Evolutionary conservation across 1,284 basidiomycete genomes (phyloP).

Genomic region (Ceratobasidium sp.): DNA sequence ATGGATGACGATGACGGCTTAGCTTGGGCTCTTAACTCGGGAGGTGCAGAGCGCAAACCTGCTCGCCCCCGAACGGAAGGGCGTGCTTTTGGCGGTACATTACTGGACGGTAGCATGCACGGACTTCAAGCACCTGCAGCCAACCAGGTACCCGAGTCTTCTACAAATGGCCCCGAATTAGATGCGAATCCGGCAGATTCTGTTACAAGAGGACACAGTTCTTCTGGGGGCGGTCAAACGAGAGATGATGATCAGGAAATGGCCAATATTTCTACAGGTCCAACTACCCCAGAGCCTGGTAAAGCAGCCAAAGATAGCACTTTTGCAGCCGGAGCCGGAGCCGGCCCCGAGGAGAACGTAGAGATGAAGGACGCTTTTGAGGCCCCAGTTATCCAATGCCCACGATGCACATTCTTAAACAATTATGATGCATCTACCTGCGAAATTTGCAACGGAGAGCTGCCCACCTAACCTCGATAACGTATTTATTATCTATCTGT

Average conservation of each 20-base stretch:
- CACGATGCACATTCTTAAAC: slow-evolving; percentile 48
- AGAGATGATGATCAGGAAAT: background rate
- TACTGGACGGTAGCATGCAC: slow-evolving; percentile 58
- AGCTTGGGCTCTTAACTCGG: slow-evolving; percentile 61
- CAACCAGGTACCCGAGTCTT: background rate
- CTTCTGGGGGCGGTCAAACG: background rate
- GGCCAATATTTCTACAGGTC: background rate
- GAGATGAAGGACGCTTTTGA: slow-evolving; percentile 40
- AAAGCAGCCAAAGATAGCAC: background rate
- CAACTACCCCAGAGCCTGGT: background rate
- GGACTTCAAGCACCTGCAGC: background rate
- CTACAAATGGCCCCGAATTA: background rate
- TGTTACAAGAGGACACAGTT: background rate
- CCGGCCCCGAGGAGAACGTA: background rate
- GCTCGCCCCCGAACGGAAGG: slow-evolving; percentile 63
- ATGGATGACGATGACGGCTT: slow-evolving; percentile 63
- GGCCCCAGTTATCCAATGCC: slow-evolving; percentile 42
- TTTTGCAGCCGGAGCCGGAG: background rate
- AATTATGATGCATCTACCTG: slow-evolving; percentile 42
- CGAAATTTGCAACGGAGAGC: slow-evolving; percentile 45
- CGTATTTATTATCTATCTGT: slow-evolving; percentile 9
- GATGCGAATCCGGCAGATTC: background rate
- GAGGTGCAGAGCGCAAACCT: slow-evolving; percentile 48
- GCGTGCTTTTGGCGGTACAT: slow-evolving; percentile 68
- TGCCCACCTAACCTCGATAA: background rate